Evolutionary conservation across 768 basidiomycete species (phyloP), one percentile per base, ranked within the genome.

Genomic region (Krasilnikovozyma curviuscula): DNA sequence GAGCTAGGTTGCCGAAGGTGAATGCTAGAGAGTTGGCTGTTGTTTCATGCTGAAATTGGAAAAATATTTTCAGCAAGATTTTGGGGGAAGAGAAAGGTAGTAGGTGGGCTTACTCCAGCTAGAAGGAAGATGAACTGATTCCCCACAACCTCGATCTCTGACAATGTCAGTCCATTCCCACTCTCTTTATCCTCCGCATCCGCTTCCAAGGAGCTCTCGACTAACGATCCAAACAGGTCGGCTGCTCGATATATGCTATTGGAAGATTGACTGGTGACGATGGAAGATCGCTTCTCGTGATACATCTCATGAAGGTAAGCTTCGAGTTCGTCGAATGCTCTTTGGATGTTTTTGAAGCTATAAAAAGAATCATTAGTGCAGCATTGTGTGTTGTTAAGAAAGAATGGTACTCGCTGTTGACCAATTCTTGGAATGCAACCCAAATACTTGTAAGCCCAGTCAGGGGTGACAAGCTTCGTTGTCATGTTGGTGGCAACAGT

Each of bases 81-180:
- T n/a, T 27, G 3, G 6, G 13, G 9, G 25, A 12, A 27, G 9
- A 7, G 3, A 28, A 19, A 28, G 35, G 24, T 13, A 13, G 5
- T 5, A 16, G 6, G 40, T 10, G 5, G 29, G 29, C 35, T 23
- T 21, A 47, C 1, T 12, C 77, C 76, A 37, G 76, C 74, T 33
- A 77, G 70, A 21, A 78, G 61, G 49, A 68, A 65, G 10, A 69
- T 61, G 59, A 66, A 69, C 23, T 66, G 56, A 48, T 69, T 68
- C 10, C 59, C 56, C 4, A 49, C 40, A 12, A 60, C 45, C 40
- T 54, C 57, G 13, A 40, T 32, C 19, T 35, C 37, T 16, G 13
- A 27, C 3, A 42, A 32, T 7, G 37, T 37, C 16, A 24, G 27
- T 13, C 38, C 8, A 44, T 9, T 35, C 33, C 29, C 32, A n/a